Percentiles rank a stretch among this genome's conserved stretches.
Evolutionary conservation across 345 rosid genomes (phyloP).

Genomic region (Brassica napus): DNA sequence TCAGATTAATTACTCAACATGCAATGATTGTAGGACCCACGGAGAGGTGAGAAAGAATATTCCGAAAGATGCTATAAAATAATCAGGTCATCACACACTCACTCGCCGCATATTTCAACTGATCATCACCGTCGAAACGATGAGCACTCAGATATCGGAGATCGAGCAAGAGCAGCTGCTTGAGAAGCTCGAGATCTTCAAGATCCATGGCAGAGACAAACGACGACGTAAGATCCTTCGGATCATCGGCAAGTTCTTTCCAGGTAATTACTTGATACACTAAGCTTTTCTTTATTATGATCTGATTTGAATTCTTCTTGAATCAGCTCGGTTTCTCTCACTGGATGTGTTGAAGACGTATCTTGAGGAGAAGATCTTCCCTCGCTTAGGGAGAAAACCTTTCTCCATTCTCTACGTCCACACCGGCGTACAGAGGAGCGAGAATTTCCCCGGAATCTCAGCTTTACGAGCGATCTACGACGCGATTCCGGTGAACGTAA

Average conservation of each 20-base stretch:
- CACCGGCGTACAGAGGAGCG: slow-evolving; percentile 69
- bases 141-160: slow-evolving; percentile 38
- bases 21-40: slow-evolving; percentile 30
- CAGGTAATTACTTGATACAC: slow-evolving; percentile 43
- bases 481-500: slow-evolving; percentile 56
- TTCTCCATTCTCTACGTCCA: slow-evolving; percentile 66
- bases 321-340: slow-evolving; percentile 54
- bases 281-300: background rate
- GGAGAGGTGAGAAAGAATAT: slow-evolving; percentile 31
- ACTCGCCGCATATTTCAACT: background rate
- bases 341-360: slow-evolving; percentile 52
- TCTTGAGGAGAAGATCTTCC: slow-evolving; percentile 55
- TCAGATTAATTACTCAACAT: slow-evolving; percentile 7
- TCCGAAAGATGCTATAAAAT: background rate
- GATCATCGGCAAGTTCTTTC: slow-evolving; percentile 57
- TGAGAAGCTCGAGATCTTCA: slow-evolving; percentile 59
- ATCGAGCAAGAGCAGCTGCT: slow-evolving; percentile 48
- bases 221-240: slow-evolving; percentile 69
- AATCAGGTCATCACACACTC: slow-evolving; percentile 8
- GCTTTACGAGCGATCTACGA: slow-evolving; percentile 66
- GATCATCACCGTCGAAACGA: slow-evolving; percentile 4
- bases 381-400: slow-evolving; percentile 53
- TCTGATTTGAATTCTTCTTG: background rate
- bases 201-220: slow-evolving; percentile 73
- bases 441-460: slow-evolving; percentile 72